These are phyloP conservation scores for Salvia rosmarinus DNA, from an alignment of 257 asterid genomes.

Conservation along the genomic window DNA sequence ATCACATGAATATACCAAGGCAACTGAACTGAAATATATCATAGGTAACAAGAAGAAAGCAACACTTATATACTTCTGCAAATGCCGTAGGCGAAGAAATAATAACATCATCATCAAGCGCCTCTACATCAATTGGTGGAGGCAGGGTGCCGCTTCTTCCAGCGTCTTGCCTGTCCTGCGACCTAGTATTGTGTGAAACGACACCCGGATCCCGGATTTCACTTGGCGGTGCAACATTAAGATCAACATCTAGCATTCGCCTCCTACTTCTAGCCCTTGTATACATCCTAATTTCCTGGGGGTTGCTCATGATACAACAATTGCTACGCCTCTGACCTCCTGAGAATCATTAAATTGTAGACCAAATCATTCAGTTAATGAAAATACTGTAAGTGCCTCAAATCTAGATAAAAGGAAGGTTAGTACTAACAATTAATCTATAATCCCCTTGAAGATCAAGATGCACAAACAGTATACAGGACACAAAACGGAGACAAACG, in stretches of 20 bases:
- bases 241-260: slow-evolving; percentile 51
- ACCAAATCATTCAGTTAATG: slow-evolving; percentile 10
- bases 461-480: not conserved
- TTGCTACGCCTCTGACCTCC: slow-evolving; percentile 30
- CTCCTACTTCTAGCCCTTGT: slow-evolving; percentile 47
- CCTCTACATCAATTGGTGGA: slow-evolving; percentile 54
- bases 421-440: not conserved
- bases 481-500: not conserved
- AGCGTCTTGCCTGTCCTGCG: slow-evolving; percentile 41
- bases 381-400: not conserved
- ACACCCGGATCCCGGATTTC: slow-evolving; percentile 43
- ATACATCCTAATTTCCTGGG: slow-evolving; percentile 37
- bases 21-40: not conserved
- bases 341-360: slow-evolving; percentile 26
- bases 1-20: slow-evolving; percentile 6
- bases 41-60: not conserved
- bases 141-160: slow-evolving; percentile 31
- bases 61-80: slow-evolving; percentile 44
- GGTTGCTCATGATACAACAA: slow-evolving; percentile 42
- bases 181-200: slow-evolving; percentile 33
- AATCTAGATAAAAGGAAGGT: not conserved
- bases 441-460: not conserved
- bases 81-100: slow-evolving; percentile 62
- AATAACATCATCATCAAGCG: slow-evolving; percentile 60
- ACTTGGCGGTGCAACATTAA: slow-evolving; percentile 51